phyloP scores from a whole-genome alignment of 169 alveolate species.

The Miamiensis avidus region DNA sequence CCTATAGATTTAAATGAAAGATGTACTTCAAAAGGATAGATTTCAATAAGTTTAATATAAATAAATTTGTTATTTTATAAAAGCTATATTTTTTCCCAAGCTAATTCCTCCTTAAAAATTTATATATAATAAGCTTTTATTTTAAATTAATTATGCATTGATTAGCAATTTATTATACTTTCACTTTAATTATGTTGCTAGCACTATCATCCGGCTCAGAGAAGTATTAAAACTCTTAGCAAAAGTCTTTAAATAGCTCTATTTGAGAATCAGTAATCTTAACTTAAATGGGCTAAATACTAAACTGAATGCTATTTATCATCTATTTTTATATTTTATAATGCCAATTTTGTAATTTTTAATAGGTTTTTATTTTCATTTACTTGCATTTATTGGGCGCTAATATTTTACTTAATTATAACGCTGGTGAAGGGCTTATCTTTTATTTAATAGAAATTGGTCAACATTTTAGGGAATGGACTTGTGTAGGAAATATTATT shows the following conservation, averaged over 20 bases:
- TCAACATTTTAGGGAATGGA: background rate
- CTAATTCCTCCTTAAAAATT: background rate
- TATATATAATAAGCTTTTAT: too few relatives aligned
- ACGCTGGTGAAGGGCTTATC: background rate
- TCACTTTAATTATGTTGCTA: too few relatives aligned
- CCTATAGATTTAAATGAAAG: conserved; percentile 8
- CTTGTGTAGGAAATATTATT: background rate
- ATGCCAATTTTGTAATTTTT: too few relatives aligned
- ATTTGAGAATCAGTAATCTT: background rate
- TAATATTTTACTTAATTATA: background rate
- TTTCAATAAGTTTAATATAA: conserved; percentile 13
- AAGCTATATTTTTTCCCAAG: background rate
- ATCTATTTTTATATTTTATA: background rate
- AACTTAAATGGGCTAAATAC: background rate
- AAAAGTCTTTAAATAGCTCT: background rate
- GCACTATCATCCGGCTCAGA: too few relatives aligned
- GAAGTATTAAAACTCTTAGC: too few relatives aligned
- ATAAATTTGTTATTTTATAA: background rate
- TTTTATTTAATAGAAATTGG: background rate
- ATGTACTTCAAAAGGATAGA: conserved; percentile 5
- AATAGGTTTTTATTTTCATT: too few relatives aligned
- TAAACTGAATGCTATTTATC: background rate
- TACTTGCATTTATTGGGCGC: background rate
- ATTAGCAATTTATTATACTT: too few relatives aligned
- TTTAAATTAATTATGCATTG: too few relatives aligned